A percentile compares a stretch with the other conserved stretches of the same genome.
These are phyloP conservation scores for Pterocarpus santalinus DNA, from an alignment of 306 rosid genomes.

Conservation along the genomic window DNA sequence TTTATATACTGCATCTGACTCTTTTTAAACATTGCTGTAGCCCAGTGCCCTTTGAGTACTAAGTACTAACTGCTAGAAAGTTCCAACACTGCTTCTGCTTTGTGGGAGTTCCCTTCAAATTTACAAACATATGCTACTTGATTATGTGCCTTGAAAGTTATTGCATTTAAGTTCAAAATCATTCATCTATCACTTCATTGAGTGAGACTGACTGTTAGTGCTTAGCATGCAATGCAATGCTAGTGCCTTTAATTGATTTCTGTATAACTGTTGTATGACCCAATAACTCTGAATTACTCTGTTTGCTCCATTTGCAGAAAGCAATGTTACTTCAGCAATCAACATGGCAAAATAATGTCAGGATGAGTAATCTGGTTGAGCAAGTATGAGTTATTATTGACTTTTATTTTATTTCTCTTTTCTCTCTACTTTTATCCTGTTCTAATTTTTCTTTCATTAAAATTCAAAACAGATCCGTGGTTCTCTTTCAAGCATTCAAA, in stretches of 20 bases:
- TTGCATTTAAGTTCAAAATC: constrained; percentile 16
- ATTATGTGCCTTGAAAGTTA: constrained; percentile 37
- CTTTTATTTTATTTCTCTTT: constrained; percentile 17
- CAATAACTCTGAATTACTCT: background rate
- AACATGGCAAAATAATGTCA: constrained; percentile 90
- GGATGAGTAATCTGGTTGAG: constrained; percentile 88
- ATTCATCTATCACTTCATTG: constrained; percentile 22
- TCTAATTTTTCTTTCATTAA: constrained; percentile 41
- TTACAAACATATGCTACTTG: constrained; percentile 31
- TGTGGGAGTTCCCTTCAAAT: constrained; percentile 27
- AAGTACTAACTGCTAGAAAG: constrained; percentile 24
- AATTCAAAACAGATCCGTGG: constrained; percentile 76
- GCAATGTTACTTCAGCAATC: constrained; percentile 92
- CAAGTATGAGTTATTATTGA: constrained; percentile 61
- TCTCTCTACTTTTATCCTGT: constrained; percentile 27
- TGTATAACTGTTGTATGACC: constrained; percentile 15
- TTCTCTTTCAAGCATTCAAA: constrained; percentile 91
- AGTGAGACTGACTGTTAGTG: constrained; percentile 12
- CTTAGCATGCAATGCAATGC: constrained; percentile 28
- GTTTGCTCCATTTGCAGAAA: constrained; percentile 66
- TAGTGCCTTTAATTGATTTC: constrained; percentile 33
- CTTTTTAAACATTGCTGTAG: background rate
- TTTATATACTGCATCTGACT: constrained; percentile 38
- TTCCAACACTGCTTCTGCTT: constrained; percentile 24
- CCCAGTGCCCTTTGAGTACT: background rate